Base-by-base conservation (phyloP, 2,329 filamentous ascomycete genomes). In the Bipolaris gigantea region DNA sequence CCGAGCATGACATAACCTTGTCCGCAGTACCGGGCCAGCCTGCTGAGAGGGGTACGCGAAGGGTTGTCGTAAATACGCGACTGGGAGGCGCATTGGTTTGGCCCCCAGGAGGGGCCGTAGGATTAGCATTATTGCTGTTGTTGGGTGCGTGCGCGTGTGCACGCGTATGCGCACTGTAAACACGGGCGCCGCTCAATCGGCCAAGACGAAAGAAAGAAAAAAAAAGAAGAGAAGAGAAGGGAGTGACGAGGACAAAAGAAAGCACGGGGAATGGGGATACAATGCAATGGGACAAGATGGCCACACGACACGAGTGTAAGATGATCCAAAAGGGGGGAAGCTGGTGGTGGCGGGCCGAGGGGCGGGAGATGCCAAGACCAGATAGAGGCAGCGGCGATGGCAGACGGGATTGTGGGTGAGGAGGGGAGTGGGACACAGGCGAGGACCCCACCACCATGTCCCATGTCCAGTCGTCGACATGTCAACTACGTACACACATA, bases 51-150 rank as follows among this genome's bases (percentile, higher is more conserved):
- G 56, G 42, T 34, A 47, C 41, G 58, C 50, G 55, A 61, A 56
- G 19, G 60, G 60, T 30, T 49, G 59, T 43, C 38, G 59, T 55
- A 57, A 60, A 56, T 61, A 66, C 53, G 55, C 55, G 55, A 56
- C 60, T 49, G 56, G 57, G 48, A 53, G 40, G 34, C 61, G 65
- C 46, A 62, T 56, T 55, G 60, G 45, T 50, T 40, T 48, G 45
- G 56, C 50, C 43, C 53, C 54, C 36, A 56, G 43, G 45, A 65
- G 32, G 30, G 60, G 60, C 50, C 63, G 66, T 52, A 66, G 66
- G 62, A 71, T 68, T 61, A 67, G 59, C 69, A 72, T 71, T 62
- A 65, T 69, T 55, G 51, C 52, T 50, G 58, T 39, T 45, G 60
- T 66, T 60, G 66, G 62, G 66, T 61, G 60, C 59, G 53, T 40